Base-by-base conservation (phyloP, 1,284 basidiomycete genomes). In the Sparassis latifolia region DNA sequence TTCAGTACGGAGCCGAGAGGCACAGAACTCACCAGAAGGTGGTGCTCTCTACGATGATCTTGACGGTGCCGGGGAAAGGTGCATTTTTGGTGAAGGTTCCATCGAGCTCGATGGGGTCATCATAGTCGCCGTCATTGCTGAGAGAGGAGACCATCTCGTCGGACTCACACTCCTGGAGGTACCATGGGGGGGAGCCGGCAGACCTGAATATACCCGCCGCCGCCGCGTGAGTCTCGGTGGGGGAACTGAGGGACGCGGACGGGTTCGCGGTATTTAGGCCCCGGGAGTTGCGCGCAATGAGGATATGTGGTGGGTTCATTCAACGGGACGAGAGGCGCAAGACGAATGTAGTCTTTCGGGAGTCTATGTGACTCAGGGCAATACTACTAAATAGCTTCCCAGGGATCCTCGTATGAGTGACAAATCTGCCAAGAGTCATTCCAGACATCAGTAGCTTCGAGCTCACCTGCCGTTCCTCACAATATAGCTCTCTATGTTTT, bases 201-300 rank as follows among this genome's bases (percentile, higher is more conserved):
- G 85, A 84, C 44, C 87, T 76, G 65, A 90, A 89, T 53, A 89
- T 83, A 43, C 88, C 89, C 29, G 87, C 76, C 1, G 88, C 88
- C 1, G 88, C 87, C 1, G 89, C 87, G 66, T 90, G 88, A 2
- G 89, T 89, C 65, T 91, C 89, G 38, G 84, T 89, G 2, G 88
- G 88, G 4, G 85, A 87, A 59, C 84, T 87, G 53, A 90, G 79
- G 7, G 86, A 77, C 0, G 87, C 87, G 6, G 86, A 83, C 1
- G 85, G 83, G 57, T 85, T 86, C 57, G 80, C 78, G 10, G 69
- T 74, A 45, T 60, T 64, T 5, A 53, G 59, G 5, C 85, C 83
- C 47, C 88, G 75, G 30, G 88, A 88, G 58, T 86, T 86, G 58
- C 87, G 82, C 10, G 89, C 88, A 57, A 91, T 90, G 62, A 91